Conservation (phyloP, 2,329 filamentous ascomycete species). For the Talaromyces amestolkiae region DNA sequence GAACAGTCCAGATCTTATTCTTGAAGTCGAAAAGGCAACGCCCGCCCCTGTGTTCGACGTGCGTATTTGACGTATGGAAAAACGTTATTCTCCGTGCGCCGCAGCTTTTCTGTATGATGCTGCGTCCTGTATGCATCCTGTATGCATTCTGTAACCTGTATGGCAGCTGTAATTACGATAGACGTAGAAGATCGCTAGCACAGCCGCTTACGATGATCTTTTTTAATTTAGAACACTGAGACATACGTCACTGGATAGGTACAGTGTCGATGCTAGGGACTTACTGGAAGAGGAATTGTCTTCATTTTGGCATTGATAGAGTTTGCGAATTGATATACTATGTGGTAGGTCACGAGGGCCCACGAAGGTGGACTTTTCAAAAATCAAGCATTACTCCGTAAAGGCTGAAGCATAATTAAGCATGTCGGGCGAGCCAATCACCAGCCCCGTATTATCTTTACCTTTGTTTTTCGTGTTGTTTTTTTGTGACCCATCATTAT, state of each 20-base stretch:
- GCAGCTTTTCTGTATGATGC: background rate
- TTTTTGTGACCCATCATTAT: background rate
- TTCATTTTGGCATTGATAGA: background rate
- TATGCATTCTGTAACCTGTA: background rate
- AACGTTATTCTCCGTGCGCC: background rate
- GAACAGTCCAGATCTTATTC: conserved; percentile 1
- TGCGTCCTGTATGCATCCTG: no score
- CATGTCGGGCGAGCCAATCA: background rate
- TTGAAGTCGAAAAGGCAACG: background rate
- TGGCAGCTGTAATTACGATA: no score
- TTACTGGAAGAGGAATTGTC: background rate
- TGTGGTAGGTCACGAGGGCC: background rate
- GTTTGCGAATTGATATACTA: background rate
- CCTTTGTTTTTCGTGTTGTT: background rate
- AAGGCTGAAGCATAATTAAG: background rate
- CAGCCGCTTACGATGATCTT: background rate
- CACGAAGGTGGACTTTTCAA: background rate
- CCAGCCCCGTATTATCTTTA: background rate
- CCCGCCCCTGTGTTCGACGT: background rate
- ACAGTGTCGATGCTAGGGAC: background rate
- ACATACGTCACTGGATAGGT: background rate
- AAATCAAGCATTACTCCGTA: background rate
- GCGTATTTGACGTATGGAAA: background rate
- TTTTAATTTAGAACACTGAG: background rate
- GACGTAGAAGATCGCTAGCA: background rate